A percentile compares a stretch with the other conserved stretches of the same genome.
These are phyloP conservation scores for Nemophila menziesii DNA, from an alignment of 257 asterid species.

Conservation along the genomic window DNA sequence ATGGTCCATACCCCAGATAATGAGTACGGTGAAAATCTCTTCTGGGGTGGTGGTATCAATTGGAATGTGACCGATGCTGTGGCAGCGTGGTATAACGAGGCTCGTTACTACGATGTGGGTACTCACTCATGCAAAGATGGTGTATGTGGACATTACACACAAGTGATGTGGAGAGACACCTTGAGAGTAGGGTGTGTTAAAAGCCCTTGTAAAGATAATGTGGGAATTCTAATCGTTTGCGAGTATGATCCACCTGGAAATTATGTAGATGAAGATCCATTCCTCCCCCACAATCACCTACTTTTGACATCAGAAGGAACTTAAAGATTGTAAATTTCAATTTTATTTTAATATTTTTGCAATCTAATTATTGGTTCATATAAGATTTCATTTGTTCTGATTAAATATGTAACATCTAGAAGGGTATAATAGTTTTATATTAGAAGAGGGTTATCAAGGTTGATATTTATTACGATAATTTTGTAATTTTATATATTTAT, in stretches of 20 bases:
- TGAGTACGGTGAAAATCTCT: slow-evolving; percentile 51
- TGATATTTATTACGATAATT: too few relatives aligned
- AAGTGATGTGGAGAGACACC: slow-evolving; percentile 43
- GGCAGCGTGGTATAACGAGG: slow-evolving; percentile 28
- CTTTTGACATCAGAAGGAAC: too few relatives aligned
- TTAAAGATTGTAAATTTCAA: too few relatives aligned
- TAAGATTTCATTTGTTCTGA: too few relatives aligned
- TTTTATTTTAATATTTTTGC: too few relatives aligned
- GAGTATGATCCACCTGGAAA: slow-evolving; percentile 50
- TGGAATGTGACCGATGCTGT: slow-evolving; percentile 15
- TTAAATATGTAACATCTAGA: too few relatives aligned
- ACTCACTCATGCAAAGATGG: slow-evolving; percentile 26
- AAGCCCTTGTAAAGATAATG: slow-evolving; percentile 24
- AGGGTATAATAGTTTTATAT: too few relatives aligned
- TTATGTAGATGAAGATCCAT: slow-evolving; percentile 34
- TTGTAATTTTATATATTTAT: too few relatives aligned
- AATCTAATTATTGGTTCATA: too few relatives aligned
- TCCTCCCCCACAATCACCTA: too few relatives aligned
- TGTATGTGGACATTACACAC: slow-evolving; percentile 48
- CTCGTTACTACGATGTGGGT: slow-evolving; percentile 14
- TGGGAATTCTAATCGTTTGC: slow-evolving; percentile 36
- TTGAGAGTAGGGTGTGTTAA: slow-evolving; percentile 36
- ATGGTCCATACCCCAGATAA: slow-evolving; percentile 28
- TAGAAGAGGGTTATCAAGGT: too few relatives aligned
- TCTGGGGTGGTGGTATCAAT: slow-evolving; percentile 19